Conservation (phyloP, 345 rosid genomes). For the Murraya paniculata region DNA sequence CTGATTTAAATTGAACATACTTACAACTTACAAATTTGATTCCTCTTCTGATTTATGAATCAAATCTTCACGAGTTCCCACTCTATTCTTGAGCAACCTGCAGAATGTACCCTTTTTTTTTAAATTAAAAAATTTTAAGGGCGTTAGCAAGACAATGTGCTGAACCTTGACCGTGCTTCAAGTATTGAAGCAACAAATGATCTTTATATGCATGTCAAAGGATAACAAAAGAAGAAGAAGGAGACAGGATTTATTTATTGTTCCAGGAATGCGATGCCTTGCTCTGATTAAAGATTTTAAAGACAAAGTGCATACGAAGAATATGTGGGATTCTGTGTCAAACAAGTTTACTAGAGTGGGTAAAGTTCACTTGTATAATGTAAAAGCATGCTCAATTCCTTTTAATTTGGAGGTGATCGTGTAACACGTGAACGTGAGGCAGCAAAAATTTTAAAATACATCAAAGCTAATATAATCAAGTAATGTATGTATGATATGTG, state of each 20-base stretch:
- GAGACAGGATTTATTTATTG: no score
- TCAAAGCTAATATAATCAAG: rapidly evolving
- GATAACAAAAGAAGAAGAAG: neutral
- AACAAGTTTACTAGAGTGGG: neutral
- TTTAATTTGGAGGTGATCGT: neutral
- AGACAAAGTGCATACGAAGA: neutral
- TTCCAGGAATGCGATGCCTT: no score
- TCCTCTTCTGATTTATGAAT: neutral
- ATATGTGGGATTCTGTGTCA: neutral
- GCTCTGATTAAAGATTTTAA: neutral
- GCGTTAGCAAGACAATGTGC: neutral
- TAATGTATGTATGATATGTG: no score
- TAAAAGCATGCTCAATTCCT: neutral
- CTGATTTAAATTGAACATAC: neutral
- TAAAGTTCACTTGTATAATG: neutral
- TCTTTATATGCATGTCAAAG: neutral
- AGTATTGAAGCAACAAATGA: neutral
- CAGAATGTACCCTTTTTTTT: neutral
- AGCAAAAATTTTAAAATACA: no score
- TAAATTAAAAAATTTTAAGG: no score
- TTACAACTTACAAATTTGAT: no score
- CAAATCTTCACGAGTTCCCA: neutral
- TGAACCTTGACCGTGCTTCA: neutral
- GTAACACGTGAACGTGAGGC: neutral
- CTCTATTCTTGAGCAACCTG: neutral